Conservation (phyloP, 768 basidiomycete species). For the Hypholoma sublateritium region DNA sequence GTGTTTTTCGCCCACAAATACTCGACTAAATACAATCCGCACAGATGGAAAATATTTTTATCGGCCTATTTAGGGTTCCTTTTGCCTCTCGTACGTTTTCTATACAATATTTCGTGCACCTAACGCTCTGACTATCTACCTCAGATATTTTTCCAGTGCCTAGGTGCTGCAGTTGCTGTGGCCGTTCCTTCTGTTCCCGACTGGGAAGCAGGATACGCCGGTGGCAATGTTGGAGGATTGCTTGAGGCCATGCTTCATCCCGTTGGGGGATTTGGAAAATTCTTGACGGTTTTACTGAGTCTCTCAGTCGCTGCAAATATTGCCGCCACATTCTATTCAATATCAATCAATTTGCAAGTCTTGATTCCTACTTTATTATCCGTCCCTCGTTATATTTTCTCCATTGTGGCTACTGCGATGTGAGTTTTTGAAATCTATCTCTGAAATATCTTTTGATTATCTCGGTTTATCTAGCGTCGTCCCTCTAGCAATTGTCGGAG, state of each 20-base stretch:
- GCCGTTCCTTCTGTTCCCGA: slow-evolving; percentile 54
- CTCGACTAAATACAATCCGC: background rate
- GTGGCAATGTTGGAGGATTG: slow-evolving; percentile 68
- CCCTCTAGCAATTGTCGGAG: slow-evolving; percentile 71
- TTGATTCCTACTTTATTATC: slow-evolving; percentile 55
- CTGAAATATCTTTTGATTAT: background rate
- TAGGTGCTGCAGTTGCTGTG: slow-evolving; percentile 69
- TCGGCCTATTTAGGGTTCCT: slow-evolving; percentile 72
- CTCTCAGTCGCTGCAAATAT: slow-evolving; percentile 83
- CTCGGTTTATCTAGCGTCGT: slow-evolving; percentile 47
- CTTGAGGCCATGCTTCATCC: slow-evolving; percentile 72
- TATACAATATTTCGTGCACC: background rate
- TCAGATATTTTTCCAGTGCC: slow-evolving; percentile 43
- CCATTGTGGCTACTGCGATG: slow-evolving; percentile 70
- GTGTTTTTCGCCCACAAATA: too few relatives aligned
- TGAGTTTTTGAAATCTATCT: slow-evolving; percentile 31
- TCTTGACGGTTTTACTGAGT: slow-evolving; percentile 78
- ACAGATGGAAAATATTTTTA: slow-evolving; percentile 60
- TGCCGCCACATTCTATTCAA: slow-evolving; percentile 80
- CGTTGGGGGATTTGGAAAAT: slow-evolving; percentile 69
- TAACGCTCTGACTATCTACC: background rate
- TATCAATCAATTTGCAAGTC: slow-evolving; percentile 72
- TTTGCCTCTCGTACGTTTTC: slow-evolving; percentile 50
- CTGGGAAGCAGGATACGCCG: slow-evolving; percentile 60
- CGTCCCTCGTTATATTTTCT: slow-evolving; percentile 79